These are phyloP conservation scores for Saturnispora quitensis DNA, from an alignment of 805 yeast genomes.

Conservation along the genomic window DNA sequence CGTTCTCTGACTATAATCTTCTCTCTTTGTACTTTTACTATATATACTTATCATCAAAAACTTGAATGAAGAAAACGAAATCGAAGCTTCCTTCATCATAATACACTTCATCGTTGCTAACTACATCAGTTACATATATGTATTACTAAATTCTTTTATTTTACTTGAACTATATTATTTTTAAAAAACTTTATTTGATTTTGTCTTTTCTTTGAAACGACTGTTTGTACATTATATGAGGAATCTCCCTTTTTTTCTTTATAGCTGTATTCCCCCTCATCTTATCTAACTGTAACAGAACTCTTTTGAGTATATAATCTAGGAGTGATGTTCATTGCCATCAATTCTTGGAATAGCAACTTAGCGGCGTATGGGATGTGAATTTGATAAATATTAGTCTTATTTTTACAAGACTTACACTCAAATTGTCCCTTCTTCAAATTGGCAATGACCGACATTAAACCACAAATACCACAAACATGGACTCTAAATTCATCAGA, in stretches of 20 bases:
- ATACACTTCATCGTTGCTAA: neutral
- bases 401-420: conserved; percentile 97
- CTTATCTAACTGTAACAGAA: conserved; percentile 25
- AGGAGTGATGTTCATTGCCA: conserved; percentile 99
- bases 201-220: neutral
- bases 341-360: conserved; percentile 93
- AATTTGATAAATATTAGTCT: conserved; percentile 95
- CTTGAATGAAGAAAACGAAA: neutral
- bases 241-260: neutral
- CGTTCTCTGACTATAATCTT: neutral
- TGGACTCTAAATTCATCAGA: conserved; percentile 98
- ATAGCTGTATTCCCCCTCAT: neutral
- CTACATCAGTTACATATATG: neutral
- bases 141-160: neutral
- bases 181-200: neutral
- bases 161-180: neutral
- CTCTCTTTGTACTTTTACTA: conserved; percentile 6
- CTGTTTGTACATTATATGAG: neutral
- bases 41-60: neutral
- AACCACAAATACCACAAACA: conserved; percentile 96
- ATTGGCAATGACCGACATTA: conserved; percentile 96
- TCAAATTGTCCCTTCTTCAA: conserved; percentile 96
- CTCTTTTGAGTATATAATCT: conserved; percentile 81
- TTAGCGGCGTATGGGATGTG: conserved; percentile 99
- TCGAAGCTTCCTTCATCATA: neutral